These are phyloP conservation scores for Angophora floribunda DNA, from an alignment of 345 rosid species.

Conservation along the genomic window DNA sequence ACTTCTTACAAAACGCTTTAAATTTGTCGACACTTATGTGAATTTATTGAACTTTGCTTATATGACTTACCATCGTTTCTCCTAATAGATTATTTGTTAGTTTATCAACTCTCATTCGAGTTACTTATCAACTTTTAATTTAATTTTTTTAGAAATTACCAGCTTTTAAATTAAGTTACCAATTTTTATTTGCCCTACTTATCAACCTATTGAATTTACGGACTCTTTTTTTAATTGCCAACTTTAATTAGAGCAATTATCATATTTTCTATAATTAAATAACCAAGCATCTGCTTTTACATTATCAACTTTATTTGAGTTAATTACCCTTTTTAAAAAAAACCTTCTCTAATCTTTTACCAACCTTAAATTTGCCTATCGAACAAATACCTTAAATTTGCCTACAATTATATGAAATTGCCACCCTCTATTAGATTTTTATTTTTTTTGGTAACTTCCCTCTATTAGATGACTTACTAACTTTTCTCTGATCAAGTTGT, in stretches of 20 bases:
- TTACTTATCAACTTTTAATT: neutral
- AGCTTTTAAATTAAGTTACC: neutral
- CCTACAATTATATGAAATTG: neutral
- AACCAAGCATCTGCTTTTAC: neutral
- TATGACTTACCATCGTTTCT: too few relatives aligned
- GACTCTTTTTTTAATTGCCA: neutral
- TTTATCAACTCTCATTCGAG: neutral
- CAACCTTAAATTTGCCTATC: neutral
- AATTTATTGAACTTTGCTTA: neutral
- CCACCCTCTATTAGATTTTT: neutral
- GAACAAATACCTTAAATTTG: neutral
- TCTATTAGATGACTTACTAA: neutral
- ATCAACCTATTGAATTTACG: neutral
- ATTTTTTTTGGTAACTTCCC: too few relatives aligned
- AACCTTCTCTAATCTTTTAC: neutral
- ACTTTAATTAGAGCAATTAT: neutral
- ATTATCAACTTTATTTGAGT: neutral
- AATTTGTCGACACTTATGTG: neutral
- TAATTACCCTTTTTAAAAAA: neutral
- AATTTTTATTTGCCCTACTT: neutral
- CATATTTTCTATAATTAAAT: neutral
- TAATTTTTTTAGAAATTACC: neutral
- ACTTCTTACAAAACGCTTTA: neutral
- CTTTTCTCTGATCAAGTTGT: neutral
- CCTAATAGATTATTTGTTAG: too few relatives aligned